Evolutionary conservation across 202 grass and related monocot genomes (phyloP), one percentile per base, ranked within the genome.

Genomic region (Panicum virgatum): DNA sequence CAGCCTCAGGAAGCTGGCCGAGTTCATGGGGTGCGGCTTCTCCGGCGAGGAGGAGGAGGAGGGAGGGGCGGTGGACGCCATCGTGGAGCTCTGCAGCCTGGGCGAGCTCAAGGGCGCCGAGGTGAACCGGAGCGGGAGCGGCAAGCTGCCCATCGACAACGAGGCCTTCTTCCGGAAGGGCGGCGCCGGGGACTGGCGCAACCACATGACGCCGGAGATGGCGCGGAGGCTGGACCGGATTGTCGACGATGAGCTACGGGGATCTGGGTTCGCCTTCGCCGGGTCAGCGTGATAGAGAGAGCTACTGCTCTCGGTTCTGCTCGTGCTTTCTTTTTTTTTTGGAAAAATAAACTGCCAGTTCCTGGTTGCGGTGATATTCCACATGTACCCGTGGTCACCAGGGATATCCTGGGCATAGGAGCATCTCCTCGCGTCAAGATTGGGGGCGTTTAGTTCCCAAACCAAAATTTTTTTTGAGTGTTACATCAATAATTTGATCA

Each of bases 121-220:
- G 52, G 73, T 63, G 36, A 79, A 73, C 9, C 62, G 25, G 8
- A 40, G 8, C 1, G 39, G 39, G 7, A 40, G 39, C 8, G 8
- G 39, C 8, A 40, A 40, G 7, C 8, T 40, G 39, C 7, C 7
- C 39, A 9, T 40, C 10, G 3, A 22, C 10, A 78, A 64, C 0
- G 59, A 38, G 15, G 0, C n/a, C 22, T 91, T 44, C 56, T 91
- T 82, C 36, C 53, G 85, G 13, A 91, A 79, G 57, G 89, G 85
- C 8, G 32, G 0, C 2, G 54, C 13, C 0, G 89, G 89, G 12
- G 77, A 91, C 30, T 91, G 85, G 85, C 72, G 45, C 26, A 91
- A 78, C 43, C 64, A 85, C 51, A 29, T 91, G 81, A 79, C 53
- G 9, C 22, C 65, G 16, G 85, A 78, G 81, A 91, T 91, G 85